phyloP scores from a whole-genome alignment of 331 rosid species.

The Pyrus hybrid region DNA sequence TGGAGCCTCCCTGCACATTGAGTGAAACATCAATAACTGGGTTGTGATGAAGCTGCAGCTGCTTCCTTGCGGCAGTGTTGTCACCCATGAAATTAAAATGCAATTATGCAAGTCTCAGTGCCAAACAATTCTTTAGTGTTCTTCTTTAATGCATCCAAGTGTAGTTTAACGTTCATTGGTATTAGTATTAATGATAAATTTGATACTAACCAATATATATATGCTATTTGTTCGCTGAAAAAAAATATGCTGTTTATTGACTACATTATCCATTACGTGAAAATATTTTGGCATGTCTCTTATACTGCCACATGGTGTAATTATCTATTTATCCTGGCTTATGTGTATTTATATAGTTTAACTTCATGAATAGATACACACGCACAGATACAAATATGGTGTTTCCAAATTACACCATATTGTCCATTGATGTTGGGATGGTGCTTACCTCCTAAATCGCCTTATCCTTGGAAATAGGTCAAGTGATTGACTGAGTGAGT shows the following conservation, averaged over 20 bases:
- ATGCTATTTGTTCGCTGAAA: neutral
- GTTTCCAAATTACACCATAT: neutral
- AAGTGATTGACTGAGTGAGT: neutral
- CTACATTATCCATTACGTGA: neutral
- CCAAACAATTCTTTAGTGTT: neutral
- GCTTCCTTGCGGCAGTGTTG: constrained; percentile 1
- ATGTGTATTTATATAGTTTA: neutral
- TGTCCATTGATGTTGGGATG: neutral
- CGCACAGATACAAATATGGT: neutral
- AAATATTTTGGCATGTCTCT: neutral
- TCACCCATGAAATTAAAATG: constrained; percentile 28
- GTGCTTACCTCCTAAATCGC: neutral
- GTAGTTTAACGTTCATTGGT: too few species aligned
- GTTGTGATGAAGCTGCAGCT: constrained; percentile 1
- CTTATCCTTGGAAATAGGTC: neutral
- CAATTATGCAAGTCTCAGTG: neutral
- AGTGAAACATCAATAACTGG: constrained; percentile 31
- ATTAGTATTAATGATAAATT: neutral
- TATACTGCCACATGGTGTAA: neutral
- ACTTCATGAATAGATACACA: neutral
- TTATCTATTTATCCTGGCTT: neutral
- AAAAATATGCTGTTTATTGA: neutral
- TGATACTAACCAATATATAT: neutral
- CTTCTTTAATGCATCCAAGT: neutral
- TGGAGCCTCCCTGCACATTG: constrained; percentile 31